phyloP scores from a whole-genome alignment of 2,329 filamentous ascomycete genomes.

The Xenoacremonium recifei region DNA sequence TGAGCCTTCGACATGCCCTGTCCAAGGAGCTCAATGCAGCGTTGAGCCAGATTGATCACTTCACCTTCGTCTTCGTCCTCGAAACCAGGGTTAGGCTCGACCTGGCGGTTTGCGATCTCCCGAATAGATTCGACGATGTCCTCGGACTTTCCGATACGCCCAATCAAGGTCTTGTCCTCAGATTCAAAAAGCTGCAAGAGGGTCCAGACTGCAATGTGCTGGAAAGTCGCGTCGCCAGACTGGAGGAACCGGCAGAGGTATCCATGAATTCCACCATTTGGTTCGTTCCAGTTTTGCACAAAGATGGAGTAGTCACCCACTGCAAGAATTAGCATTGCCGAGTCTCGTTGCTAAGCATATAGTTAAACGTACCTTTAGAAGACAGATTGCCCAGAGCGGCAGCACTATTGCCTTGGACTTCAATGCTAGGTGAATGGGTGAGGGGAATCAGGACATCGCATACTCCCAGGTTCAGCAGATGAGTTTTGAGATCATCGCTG shows the following conservation, averaged over 20 bases:
- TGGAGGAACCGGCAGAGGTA: conserved; percentile 91
- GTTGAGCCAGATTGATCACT: conserved; percentile 85
- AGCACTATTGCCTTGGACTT: conserved; percentile 97
- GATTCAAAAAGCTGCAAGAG: conserved; percentile 93
- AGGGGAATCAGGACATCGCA: conserved; percentile 96
- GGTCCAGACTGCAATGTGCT: conserved; percentile 99
- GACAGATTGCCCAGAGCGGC: conserved; percentile 94
- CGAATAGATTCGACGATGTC: conserved; percentile 92
- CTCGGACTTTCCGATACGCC: conserved; percentile 83
- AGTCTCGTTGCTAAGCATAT: neutral
- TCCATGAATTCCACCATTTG: conserved; percentile 90
- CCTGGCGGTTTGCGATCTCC: conserved; percentile 82
- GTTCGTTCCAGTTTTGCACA: conserved; percentile 88
- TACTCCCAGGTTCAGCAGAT: conserved; percentile 86
- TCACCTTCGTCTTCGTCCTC: conserved; percentile 91
- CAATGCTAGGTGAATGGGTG: conserved; percentile 92
- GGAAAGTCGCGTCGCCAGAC: conserved; percentile 94
- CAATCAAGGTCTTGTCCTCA: conserved; percentile 85
- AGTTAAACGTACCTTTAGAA: conserved; percentile 73
- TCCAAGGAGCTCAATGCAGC: conserved; percentile 83
- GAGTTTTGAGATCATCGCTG: conserved; percentile 92
- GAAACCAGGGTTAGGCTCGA: conserved; percentile 83
- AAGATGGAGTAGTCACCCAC: conserved; percentile 97
- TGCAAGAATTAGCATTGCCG: conserved; percentile 39
- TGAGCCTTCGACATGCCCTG: conserved; percentile 75